Evolutionary conservation across 306 rosid species (phyloP).

Genomic region (Trifolium subterraneum): DNA sequence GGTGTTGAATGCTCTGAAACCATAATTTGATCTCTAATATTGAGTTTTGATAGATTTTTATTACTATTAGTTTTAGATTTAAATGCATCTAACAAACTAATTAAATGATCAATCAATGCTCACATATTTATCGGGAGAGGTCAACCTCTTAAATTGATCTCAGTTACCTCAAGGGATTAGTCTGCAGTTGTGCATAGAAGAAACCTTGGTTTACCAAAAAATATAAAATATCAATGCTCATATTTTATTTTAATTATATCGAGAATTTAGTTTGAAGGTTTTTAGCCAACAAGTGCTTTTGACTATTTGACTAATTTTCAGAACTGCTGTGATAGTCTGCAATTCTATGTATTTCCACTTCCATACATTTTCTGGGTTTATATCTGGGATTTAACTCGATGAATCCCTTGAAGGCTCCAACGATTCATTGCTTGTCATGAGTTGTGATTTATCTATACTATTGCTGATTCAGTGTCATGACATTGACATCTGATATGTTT

Average conservation of each 20-base stretch:
- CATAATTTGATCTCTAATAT: slow-evolving; percentile 7
- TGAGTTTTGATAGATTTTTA: slow-evolving; percentile 3
- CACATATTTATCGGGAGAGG: no score
- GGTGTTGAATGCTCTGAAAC: slow-evolving; percentile 31
- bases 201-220: no score
- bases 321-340: no score
- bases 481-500: background rate
- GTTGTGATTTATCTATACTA: background rate
- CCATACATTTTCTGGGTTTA: slow-evolving; percentile 16
- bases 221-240: background rate
- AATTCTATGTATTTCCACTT: no score
- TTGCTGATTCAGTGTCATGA: slow-evolving; percentile 10
- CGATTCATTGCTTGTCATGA: slow-evolving; percentile 17
- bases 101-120: background rate
- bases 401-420: slow-evolving; percentile 16
- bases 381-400: slow-evolving; percentile 19
- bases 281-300: slow-evolving; percentile 11
- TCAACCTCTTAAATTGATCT: no score
- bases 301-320: background rate
- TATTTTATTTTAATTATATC: background rate
- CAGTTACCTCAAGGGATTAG: no score
- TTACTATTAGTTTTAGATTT: background rate
- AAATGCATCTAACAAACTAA: background rate
- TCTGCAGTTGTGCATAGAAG: no score
- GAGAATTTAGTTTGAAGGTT: slow-evolving; percentile 6